These are phyloP conservation scores for Nemania abortiva DNA, from an alignment of 2,329 filamentous ascomycete species.

Conservation along the genomic window DNA sequence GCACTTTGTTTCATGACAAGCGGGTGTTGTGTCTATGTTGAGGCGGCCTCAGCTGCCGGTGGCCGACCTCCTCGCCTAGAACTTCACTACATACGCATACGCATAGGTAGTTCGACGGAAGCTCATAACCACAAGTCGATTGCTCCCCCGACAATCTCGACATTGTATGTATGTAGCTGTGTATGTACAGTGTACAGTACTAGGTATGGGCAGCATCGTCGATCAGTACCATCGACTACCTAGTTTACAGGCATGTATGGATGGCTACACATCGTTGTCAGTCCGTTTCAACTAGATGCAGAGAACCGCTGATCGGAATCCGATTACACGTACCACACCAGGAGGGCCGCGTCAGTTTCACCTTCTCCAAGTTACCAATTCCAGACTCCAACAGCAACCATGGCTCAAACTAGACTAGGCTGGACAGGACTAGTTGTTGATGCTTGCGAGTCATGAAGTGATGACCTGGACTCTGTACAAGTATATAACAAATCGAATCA, in stretches of 20 bases:
- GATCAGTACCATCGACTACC: background rate
- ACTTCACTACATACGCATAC: background rate
- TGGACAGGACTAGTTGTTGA: background rate
- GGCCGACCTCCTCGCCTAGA: background rate
- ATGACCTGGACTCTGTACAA: background rate
- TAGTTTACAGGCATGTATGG: too few species aligned
- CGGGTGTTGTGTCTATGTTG: background rate
- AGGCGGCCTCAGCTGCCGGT: background rate
- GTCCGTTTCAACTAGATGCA: slow-evolving; percentile 6
- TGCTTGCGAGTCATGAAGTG: slow-evolving; percentile 3
- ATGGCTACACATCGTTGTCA: background rate
- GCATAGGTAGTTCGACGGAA: background rate
- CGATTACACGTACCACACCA: background rate
- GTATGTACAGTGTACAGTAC: background rate
- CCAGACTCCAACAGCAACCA: background rate
- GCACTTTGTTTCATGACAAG: background rate
- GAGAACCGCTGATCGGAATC: slow-evolving; percentile 11
- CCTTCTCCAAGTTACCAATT: slow-evolving; percentile 6
- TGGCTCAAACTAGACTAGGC: background rate
- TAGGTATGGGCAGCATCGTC: background rate
- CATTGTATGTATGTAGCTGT: background rate
- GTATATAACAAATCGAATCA: background rate
- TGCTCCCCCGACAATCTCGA: slow-evolving; percentile 1
- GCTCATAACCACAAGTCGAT: background rate
- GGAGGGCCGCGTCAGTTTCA: slow-evolving; percentile 1